phyloP scores from a whole-genome alignment of 768 basidiomycete genomes.

The Multifurca ochricompacta region DNA sequence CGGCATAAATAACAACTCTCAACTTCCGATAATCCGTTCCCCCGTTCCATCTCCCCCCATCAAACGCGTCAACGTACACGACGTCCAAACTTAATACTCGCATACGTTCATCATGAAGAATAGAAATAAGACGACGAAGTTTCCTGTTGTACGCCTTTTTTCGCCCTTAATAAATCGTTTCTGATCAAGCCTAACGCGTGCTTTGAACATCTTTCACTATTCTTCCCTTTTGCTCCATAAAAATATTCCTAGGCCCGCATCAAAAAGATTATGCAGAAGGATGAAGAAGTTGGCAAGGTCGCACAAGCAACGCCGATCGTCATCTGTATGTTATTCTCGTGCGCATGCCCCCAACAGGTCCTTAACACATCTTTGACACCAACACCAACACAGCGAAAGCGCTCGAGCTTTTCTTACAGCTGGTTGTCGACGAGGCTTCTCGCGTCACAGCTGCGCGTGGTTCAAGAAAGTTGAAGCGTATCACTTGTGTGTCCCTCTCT shows the following conservation, averaged over 20 bases:
- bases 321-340: slow-evolving; percentile 62
- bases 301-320: slow-evolving; percentile 94
- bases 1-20: no score
- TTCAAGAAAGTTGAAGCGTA: slow-evolving; percentile 85
- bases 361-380: not conserved
- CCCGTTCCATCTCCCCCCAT: no score
- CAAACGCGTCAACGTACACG: no score
- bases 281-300: slow-evolving; percentile 98
- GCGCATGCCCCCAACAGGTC: not conserved
- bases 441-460: slow-evolving; percentile 74
- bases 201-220: no score
- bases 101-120: no score
- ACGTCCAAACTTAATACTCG: no score
- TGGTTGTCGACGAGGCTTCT: slow-evolving; percentile 74
- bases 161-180: not conserved
- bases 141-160: slow-evolving; percentile 65
- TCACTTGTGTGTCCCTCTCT: slow-evolving; percentile 63
- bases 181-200: not conserved
- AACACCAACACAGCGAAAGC: slow-evolving; percentile 64
- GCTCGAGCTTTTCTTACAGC: slow-evolving; percentile 82
- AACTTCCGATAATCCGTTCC: no score
- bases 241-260: slow-evolving; percentile 68
- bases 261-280: slow-evolving; percentile 99
- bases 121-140: slow-evolving; percentile 86
- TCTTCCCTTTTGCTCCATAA: not conserved